Conservation (phyloP, 192 early-diverging fungal genomes). For the Coemansia sp. region DNA sequence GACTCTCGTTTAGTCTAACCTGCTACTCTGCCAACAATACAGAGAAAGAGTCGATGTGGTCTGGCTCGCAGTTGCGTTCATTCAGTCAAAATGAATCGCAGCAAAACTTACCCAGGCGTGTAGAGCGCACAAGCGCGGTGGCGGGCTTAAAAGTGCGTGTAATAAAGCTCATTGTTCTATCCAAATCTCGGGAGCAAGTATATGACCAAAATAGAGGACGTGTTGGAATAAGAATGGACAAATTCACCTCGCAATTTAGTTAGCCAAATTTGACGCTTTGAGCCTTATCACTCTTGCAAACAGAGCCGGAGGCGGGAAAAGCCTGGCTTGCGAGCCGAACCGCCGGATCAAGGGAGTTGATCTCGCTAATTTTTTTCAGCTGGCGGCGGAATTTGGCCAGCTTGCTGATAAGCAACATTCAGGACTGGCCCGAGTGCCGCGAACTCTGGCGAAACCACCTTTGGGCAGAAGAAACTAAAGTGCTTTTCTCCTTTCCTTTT, state of each 20-base stretch:
- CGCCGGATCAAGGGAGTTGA: neutral
- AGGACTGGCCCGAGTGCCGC: no score
- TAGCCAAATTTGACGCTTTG: neutral
- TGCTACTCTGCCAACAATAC: no score
- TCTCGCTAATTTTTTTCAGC: neutral
- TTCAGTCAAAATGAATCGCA: neutral
- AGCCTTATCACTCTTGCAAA: neutral
- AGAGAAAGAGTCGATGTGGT: no score
- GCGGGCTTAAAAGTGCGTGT: conserved; percentile 40
- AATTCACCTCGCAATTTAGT: neutral
- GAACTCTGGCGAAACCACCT: no score
- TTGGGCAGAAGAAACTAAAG: neutral
- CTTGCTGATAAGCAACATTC: neutral
- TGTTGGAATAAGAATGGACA: neutral
- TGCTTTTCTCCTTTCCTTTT: conserved; percentile 1
- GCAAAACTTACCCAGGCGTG: conserved; percentile 36
- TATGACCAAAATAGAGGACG: neutral
- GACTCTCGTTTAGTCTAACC: no score
- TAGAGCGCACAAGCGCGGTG: conserved; percentile 21
- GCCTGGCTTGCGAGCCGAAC: neutral
- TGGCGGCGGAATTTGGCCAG: neutral
- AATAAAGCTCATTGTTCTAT: conserved; percentile 36
- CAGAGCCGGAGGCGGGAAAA: neutral
- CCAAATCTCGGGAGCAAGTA: neutral
- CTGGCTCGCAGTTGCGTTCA: neutral